Evolutionary conservation across 179 eudicot species (phyloP), one percentile per base, ranked within the genome.

Genomic region (Beta macrorhiza): DNA sequence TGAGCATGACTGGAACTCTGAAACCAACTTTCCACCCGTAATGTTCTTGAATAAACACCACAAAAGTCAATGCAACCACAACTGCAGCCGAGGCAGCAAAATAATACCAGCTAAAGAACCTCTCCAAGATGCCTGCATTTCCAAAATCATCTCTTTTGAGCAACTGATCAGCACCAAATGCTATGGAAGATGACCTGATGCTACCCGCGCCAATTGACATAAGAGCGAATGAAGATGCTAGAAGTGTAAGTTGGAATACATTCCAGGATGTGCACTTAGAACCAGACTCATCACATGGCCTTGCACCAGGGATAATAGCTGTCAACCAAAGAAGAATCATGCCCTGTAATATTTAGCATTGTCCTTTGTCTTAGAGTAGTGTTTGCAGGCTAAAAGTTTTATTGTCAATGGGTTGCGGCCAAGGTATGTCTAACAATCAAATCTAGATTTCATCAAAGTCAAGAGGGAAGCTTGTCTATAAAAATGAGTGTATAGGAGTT

Each of bases 11-110:
- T 10, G 93, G 91, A 76, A 91, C 83, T 45, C 91, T 93, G 61
- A 90, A 90, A 10, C 97, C 97, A 20, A 91, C 68, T 82, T 42
- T 61, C 97, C 97, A 92, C 15, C 97, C 93, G 32, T 83, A 64
- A n/a, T 88, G 74, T 12, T 91, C 92, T 86, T 91, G 94, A 37
- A 92, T 79, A 76, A 91, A 92, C 22, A 89, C 94, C 49, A 91
- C 52, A 59, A 75, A 83, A 79, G 85, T 87, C 64, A 86, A 51
- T 32, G 89, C 89, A 61, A 91, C 22, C 49, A 91, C 29, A 19
- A 80, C 44, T 0, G 94, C 80, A 32, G 84, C 59, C 4, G 84
- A 37, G 5, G 70, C 29, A 2, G 88, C 63, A 64, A 87, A 82
- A 78, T 89, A 88, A 82, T 85, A 88, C 94, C 93, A 91, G 45